Conservation (phyloP, 2,329 filamentous ascomycete genomes). For the Penicillium sp. region DNA sequence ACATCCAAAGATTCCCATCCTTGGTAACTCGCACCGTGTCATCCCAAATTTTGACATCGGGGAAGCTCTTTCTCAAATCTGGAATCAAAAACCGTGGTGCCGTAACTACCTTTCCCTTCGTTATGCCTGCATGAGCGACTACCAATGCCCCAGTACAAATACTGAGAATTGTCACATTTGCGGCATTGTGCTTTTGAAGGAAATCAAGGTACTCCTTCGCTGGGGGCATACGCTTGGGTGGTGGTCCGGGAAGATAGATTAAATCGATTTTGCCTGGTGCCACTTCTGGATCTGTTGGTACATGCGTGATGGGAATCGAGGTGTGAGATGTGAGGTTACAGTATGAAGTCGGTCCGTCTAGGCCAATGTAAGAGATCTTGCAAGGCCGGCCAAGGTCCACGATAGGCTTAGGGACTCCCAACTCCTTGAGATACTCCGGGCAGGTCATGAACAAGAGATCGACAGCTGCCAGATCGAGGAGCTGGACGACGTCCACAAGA, state of each 20-base stretch:
- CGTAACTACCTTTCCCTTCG: conserved; percentile 18
- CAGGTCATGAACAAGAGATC: conserved; percentile 42
- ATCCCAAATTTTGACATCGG: conserved; percentile 23
- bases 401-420: conserved; percentile 33
- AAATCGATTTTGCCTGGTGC: conserved; percentile 39
- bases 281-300: conserved; percentile 29
- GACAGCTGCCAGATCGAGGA: conserved; percentile 40
- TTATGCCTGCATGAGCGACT: conserved; percentile 26
- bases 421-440: conserved; percentile 27
- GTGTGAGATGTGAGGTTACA: conserved; percentile 29
- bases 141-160: conserved; percentile 29
- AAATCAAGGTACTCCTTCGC: conserved; percentile 31
- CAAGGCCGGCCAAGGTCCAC: conserved; percentile 26
- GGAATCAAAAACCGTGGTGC: conserved; percentile 26
- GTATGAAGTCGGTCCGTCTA: conserved; percentile 12
- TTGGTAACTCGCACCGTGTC: conserved; percentile 15
- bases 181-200: conserved; percentile 33
- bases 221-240: conserved; percentile 30
- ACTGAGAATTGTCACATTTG: conserved; percentile 25
- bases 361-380: conserved; percentile 33
- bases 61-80: conserved; percentile 23
- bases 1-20: conserved; percentile 29
- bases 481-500: conserved; percentile 36
- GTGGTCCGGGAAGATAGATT: conserved; percentile 40
- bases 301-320: conserved; percentile 29